Conservation (phyloP, 768 basidiomycete species). For the Mycena maculata region DNA sequence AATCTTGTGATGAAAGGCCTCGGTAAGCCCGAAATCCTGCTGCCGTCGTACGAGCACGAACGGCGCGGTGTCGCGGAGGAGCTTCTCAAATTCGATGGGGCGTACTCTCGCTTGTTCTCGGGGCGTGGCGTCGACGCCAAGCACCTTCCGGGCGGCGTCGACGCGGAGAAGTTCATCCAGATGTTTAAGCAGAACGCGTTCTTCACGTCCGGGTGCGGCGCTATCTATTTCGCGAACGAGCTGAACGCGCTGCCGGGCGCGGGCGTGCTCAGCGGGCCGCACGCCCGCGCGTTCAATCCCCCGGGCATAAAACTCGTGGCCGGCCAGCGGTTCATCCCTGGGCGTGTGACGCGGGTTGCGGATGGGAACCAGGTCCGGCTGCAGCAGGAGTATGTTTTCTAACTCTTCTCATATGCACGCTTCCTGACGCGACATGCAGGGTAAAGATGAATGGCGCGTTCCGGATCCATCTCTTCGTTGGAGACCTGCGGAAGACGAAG, state of each 20-base stretch:
- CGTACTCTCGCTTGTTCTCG: conserved; percentile 53
- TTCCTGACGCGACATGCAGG: conserved; percentile 13
- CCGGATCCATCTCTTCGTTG: conserved; percentile 35
- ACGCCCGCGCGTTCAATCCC: conserved; percentile 29
- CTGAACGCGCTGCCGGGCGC: conserved; percentile 32
- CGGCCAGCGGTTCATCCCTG: conserved; percentile 31
- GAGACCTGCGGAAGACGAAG: conserved; percentile 25
- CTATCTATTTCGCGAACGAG: conserved; percentile 30
- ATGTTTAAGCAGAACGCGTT: conserved; percentile 39
- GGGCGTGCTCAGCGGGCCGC: neutral
- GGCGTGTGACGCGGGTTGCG: conserved; percentile 27
- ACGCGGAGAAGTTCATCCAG: conserved; percentile 32
- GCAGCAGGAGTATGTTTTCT: conserved; percentile 30
- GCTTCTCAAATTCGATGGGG: conserved; percentile 55
- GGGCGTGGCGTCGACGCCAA: conserved; percentile 33
- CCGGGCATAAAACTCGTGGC: conserved; percentile 28
- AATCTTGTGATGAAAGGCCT: conserved; percentile 36
- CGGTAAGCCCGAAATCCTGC: conserved; percentile 32
- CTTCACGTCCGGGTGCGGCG: conserved; percentile 34
- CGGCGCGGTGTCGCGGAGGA: conserved; percentile 52
- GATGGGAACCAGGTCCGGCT: conserved; percentile 33
- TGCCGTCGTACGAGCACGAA: conserved; percentile 51
- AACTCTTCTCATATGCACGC: neutral
- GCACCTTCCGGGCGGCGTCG: conserved; percentile 32
- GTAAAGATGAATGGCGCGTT: conserved; percentile 38